A percentile compares a stretch with the other conserved stretches of the same genome.
These are phyloP conservation scores for Yarrowia keelungensis DNA, from an alignment of 805 yeast species.

Conservation along the genomic window DNA sequence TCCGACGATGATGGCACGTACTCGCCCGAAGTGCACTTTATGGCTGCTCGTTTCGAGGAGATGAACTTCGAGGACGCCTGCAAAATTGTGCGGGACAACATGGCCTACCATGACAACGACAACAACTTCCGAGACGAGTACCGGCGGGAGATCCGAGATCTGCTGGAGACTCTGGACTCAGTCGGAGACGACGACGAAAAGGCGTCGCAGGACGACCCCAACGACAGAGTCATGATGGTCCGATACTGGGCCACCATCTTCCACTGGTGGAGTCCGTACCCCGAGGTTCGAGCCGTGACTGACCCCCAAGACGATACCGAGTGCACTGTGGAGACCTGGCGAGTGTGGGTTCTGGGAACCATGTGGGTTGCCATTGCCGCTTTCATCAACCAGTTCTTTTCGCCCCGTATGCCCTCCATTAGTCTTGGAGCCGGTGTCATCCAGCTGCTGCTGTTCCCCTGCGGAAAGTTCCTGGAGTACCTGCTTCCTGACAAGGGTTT, in stretches of 20 bases:
- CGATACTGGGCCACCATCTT: slow-evolving; percentile 45
- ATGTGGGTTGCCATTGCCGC: slow-evolving; percentile 61
- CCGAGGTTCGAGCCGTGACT: slow-evolving; percentile 65
- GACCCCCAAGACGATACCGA: slow-evolving; percentile 59
- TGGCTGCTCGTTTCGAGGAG: slow-evolving; percentile 54
- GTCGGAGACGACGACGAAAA: slow-evolving; percentile 1
- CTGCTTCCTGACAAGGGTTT: slow-evolving; percentile 58
- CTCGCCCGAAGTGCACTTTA: slow-evolving; percentile 48
- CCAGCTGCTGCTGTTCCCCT: slow-evolving; percentile 58
- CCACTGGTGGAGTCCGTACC: slow-evolving; percentile 58
- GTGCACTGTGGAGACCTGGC: slow-evolving; percentile 56
- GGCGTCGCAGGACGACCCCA: slow-evolving; percentile 8
- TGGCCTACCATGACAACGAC: slow-evolving; percentile 56
- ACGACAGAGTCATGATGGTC: slow-evolving; percentile 9
- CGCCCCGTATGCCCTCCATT: slow-evolving; percentile 62
- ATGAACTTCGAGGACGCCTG: slow-evolving; percentile 53
- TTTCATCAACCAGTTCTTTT: slow-evolving; percentile 63
- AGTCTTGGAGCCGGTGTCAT: slow-evolving; percentile 54
- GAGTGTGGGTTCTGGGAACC: slow-evolving; percentile 53
- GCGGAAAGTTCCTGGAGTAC: slow-evolving; percentile 56
- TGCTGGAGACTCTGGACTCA: slow-evolving; percentile 9
- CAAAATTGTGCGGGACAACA: slow-evolving; percentile 53
- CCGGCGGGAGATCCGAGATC: slow-evolving; percentile 27
- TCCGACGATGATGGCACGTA: slow-evolving; percentile 29
- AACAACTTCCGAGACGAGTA: slow-evolving; percentile 53